A percentile compares a stretch with the other conserved stretches of the same genome.
phyloP scores from a whole-genome alignment of 106 monocot genomes.

The Dendrobium nobile region DNA sequence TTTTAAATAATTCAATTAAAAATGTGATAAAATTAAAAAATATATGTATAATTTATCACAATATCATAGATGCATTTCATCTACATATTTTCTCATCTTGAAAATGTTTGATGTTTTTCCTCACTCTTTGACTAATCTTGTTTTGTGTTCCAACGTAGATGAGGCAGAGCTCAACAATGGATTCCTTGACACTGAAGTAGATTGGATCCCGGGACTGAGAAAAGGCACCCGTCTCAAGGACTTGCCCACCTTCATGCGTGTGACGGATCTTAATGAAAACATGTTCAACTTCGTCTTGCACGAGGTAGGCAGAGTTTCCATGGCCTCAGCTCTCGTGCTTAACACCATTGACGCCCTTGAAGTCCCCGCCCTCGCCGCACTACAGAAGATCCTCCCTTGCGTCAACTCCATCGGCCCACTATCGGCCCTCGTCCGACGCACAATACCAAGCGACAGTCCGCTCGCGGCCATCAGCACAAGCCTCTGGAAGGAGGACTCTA shows the following conservation, averaged over 20 bases:
- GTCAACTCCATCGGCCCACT: background rate
- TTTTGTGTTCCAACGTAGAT: no score
- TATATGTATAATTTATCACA: no score
- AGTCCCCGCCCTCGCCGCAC: background rate
- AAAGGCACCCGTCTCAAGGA: no score
- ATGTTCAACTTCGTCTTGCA: constrained; percentile 6
- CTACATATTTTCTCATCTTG: no score
- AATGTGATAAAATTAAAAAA: no score
- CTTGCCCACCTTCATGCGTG: background rate
- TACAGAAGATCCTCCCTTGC: background rate
- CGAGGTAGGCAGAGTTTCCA: constrained; percentile 1
- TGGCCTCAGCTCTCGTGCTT: background rate
- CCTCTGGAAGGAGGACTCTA: constrained; percentile 35
- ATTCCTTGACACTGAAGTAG: no score
- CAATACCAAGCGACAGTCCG: background rate
- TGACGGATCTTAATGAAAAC: background rate
- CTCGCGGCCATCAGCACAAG: background rate
- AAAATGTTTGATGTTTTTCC: no score
- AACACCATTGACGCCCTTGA: constrained; percentile 7
- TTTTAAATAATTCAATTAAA: no score
- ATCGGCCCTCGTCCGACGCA: background rate
- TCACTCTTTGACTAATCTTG: no score
- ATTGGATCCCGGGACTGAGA: no score
- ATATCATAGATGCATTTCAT: no score
- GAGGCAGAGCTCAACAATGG: no score